Evolutionary conservation across 768 basidiomycete species (phyloP).

Genomic region (Mrakia blollopis): DNA sequence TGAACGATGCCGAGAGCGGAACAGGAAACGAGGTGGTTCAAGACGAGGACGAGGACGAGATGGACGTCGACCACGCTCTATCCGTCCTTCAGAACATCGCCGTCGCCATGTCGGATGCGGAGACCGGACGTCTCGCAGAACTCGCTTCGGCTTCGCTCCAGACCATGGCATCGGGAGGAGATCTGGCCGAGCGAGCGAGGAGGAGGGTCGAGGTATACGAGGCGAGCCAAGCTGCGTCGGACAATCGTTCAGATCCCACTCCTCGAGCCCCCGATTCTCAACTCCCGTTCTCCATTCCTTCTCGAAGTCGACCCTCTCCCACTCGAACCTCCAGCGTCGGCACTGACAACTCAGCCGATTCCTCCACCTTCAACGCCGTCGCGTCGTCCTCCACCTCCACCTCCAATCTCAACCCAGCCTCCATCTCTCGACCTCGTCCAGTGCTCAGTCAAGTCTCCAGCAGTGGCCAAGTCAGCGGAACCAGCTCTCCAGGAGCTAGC

Average conservation of each 20-base stretch:
- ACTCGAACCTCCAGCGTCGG: constrained; percentile 12
- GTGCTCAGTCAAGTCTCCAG: neutral
- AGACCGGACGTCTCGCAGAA: constrained; percentile 24
- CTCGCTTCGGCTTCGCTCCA: constrained; percentile 16
- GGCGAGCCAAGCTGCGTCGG: neutral
- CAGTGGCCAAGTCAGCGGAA: constrained; percentile 34
- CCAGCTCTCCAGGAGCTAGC: constrained; percentile 36
- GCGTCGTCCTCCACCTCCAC: constrained; percentile 2
- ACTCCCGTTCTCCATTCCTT: constrained; percentile 7
- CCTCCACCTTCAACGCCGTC: neutral
- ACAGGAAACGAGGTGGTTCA: constrained; percentile 17
- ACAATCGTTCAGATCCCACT: neutral
- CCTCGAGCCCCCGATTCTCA: neutral
- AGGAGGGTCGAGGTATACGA: neutral
- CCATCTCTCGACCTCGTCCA: neutral
- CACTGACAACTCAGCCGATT: constrained; percentile 13
- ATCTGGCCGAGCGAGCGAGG: neutral
- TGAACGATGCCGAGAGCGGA: constrained; percentile 26
- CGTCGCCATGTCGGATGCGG: constrained; percentile 23
- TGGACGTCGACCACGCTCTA: constrained; percentile 35
- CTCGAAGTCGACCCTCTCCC: neutral
- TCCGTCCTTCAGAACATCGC: neutral
- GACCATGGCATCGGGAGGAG: neutral
- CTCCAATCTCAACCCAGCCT: neutral
- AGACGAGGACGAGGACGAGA: constrained; percentile 30